These are phyloP conservation scores for Suillus americanus DNA, from an alignment of 768 basidiomycete genomes.

Conservation along the genomic window DNA sequence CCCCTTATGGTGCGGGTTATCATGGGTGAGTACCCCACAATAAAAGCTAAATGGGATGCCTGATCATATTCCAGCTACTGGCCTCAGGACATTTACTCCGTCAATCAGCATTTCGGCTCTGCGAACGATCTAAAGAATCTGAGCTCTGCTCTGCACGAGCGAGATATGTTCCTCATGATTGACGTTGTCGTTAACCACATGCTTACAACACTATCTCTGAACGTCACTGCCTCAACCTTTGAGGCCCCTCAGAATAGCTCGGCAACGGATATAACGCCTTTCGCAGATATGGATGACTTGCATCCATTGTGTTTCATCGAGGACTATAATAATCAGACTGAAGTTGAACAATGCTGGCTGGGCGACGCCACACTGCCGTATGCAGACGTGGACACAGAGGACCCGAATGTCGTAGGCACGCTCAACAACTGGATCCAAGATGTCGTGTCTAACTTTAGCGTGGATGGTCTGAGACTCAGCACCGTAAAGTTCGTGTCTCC, in stretches of 20 bases:
- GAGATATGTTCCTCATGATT: slow-evolving; percentile 61
- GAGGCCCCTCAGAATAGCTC: slow-evolving; percentile 12
- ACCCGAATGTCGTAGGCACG: slow-evolving; percentile 39
- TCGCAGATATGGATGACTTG: slow-evolving; percentile 36
- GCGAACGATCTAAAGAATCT: slow-evolving; percentile 50
- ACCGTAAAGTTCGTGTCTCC: slow-evolving; percentile 57
- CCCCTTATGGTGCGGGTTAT: slow-evolving; percentile 54
- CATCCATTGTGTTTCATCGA: slow-evolving; percentile 42
- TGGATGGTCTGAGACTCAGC: slow-evolving; percentile 60
- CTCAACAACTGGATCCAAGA: slow-evolving; percentile 48
- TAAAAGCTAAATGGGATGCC: not conserved
- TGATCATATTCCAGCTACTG: slow-evolving; percentile 42
- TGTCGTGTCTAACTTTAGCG: slow-evolving; percentile 45
- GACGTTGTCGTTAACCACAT: slow-evolving; percentile 67
- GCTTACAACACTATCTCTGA: slow-evolving; percentile 35
- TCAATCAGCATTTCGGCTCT: slow-evolving; percentile 57
- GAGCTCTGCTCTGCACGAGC: slow-evolving; percentile 43
- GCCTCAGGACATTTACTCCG: slow-evolving; percentile 43
- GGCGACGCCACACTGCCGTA: slow-evolving; percentile 54
- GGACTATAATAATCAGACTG: slow-evolving; percentile 45
- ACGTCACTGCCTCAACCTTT: slow-evolving; percentile 23
- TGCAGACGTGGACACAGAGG: slow-evolving; percentile 58
- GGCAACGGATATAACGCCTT: slow-evolving; percentile 27
- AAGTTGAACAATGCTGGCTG: slow-evolving; percentile 60
- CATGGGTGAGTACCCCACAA: slow-evolving; percentile 41